Conservation (phyloP, 2,329 filamentous ascomycete genomes). For the Aspergillus luchuensis region DNA sequence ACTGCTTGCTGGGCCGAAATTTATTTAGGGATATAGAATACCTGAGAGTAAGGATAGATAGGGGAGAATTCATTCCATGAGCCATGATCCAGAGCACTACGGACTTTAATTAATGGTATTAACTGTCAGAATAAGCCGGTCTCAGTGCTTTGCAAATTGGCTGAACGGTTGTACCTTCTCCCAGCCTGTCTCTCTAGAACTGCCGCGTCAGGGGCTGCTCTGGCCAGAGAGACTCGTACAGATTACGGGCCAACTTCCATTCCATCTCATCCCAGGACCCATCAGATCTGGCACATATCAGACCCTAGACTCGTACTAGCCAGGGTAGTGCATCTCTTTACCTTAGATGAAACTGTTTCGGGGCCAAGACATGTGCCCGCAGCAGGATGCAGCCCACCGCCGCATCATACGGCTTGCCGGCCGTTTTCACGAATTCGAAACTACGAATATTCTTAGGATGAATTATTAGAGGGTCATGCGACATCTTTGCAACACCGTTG, state of each 20-base stretch:
- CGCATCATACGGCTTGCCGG: slow-evolving; percentile 19
- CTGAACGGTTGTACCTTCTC: not conserved
- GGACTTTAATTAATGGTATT: too few relatives aligned
- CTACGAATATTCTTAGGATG: not conserved
- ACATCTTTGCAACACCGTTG: slow-evolving; percentile 11
- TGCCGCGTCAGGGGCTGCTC: not conserved
- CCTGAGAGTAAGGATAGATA: too few relatives aligned
- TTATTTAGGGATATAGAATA: too few relatives aligned
- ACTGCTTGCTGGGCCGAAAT: too few relatives aligned
- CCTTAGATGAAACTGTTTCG: slow-evolving; percentile 2
- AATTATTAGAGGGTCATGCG: slow-evolving; percentile 15
- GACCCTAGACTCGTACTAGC: not conserved
- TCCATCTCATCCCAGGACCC: not conserved
- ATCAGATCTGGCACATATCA: not conserved
- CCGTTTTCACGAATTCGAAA: slow-evolving; percentile 19
- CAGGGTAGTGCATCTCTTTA: not conserved
- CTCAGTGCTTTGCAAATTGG: too few relatives aligned
- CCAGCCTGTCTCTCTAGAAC: not conserved
- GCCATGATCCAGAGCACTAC: too few relatives aligned
- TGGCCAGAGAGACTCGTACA: not conserved
- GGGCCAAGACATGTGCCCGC: slow-evolving; percentile 21
- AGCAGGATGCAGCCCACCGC: slow-evolving; percentile 24
- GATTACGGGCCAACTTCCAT: not conserved
- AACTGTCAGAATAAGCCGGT: too few relatives aligned
- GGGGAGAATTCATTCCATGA: too few relatives aligned